phyloP scores from a whole-genome alignment of 805 yeast genomes.

The Jamesozyma rosinii region DNA sequence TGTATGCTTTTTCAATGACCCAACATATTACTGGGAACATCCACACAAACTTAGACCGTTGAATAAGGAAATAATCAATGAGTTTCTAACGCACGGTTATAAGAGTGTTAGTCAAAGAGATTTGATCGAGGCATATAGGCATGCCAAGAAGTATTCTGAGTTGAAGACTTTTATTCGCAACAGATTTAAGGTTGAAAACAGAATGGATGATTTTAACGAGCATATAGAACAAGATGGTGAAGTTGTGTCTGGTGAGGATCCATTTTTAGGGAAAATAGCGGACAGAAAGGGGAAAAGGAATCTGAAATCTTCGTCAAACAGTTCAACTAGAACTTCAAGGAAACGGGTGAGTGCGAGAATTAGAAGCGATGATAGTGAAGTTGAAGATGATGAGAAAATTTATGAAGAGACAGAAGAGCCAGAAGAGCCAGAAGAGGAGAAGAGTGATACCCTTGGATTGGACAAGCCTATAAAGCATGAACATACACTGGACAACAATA shows the following conservation, averaged over 20 bases:
- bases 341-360: not conserved
- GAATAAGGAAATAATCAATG: constrained; percentile 8
- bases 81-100: constrained; percentile 10
- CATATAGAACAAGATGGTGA: constrained; percentile 10
- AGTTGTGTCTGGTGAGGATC: constrained; percentile 24
- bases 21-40: constrained; percentile 30
- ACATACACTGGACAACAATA: not conserved
- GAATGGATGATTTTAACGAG: constrained; percentile 15
- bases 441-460: not conserved
- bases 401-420: not conserved
- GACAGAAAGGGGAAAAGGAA: constrained; percentile 1
- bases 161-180: constrained; percentile 19
- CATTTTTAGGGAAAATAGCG: constrained; percentile 14
- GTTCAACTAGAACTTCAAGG: not conserved
- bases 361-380: not conserved
- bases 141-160: constrained; percentile 18
- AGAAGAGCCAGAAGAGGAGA: not conserved
- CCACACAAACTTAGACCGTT: constrained; percentile 20
- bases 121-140: constrained; percentile 23
- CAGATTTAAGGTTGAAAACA: constrained; percentile 20
- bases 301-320: not conserved
- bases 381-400: not conserved
- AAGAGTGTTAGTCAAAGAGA: constrained; percentile 13
- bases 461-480: not conserved
- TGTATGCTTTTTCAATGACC: constrained; percentile 31